A percentile compares a stretch with the other conserved stretches of the same genome.
Conservation (phyloP, 345 rosid species). For the Eucalyptus decipiens region DNA sequence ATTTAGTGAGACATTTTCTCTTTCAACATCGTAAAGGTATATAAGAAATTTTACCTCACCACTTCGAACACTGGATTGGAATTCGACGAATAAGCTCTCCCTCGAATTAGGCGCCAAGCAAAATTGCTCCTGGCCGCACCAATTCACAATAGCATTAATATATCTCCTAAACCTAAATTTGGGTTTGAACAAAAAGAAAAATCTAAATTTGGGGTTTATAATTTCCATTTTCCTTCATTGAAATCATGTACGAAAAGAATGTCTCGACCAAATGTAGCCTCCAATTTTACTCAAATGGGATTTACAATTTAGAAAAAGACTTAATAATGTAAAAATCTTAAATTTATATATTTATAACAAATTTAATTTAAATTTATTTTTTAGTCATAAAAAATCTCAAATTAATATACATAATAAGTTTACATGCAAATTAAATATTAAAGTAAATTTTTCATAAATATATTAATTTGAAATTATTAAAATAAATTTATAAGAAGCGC, state of each 20-base stretch:
- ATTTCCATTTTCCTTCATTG: neutral
- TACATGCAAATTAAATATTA: no score
- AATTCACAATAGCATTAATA: neutral
- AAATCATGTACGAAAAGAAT: neutral
- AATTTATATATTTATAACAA: no score
- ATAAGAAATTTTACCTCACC: neutral
- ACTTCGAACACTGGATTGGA: rapidly evolving
- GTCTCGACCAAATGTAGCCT: neutral
- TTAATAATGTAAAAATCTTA: no score
- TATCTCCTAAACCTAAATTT: neutral
- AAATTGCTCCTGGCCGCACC: rapidly evolving
- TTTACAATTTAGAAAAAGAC: neutral
- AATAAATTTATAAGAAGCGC: no score
- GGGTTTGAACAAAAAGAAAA: no score
- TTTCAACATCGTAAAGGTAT: neutral
- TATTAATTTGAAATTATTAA: rapidly evolving
- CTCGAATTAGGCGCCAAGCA: rapidly evolving
- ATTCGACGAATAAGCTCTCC: rapidly evolving
- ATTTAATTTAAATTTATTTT: no score
- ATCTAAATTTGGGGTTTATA: neutral
- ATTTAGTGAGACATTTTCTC: no score
- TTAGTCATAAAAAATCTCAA: no score
- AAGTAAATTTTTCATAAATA: rapidly evolving
- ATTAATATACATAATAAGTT: no score
- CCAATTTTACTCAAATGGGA: neutral